Evolutionary conservation across 371 early-diverging fungal genomes (phyloP).

Genomic region (Rhizopus arrhizus): DNA sequence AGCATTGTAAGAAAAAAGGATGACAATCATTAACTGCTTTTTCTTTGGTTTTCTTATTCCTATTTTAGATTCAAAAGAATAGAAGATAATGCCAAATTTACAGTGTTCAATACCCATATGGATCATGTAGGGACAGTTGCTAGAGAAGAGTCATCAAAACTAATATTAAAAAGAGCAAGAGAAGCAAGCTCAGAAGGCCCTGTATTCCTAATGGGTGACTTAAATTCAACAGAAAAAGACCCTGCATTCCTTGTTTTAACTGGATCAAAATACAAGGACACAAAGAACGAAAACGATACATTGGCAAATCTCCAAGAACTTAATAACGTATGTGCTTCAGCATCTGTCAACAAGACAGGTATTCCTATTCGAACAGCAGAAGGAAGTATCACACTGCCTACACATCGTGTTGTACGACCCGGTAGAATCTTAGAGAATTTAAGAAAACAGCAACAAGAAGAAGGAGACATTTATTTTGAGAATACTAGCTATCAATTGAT

Average conservation of each 20-base stretch:
- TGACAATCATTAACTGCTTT: not conserved
- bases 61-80: conserved; percentile 30
- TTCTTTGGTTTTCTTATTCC: not conserved
- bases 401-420: conserved; percentile 45
- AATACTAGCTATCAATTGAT: conserved; percentile 41
- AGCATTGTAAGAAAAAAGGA: conserved; percentile 33
- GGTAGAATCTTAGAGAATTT: conserved; percentile 33
- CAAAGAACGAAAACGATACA: conserved; percentile 27
- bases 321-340: conserved; percentile 26
- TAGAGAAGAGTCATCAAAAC: conserved; percentile 34
- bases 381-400: conserved; percentile 39
- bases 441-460: conserved; percentile 20
- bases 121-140: conserved; percentile 38
- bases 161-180: conserved; percentile 26
- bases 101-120: conserved; percentile 42
- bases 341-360: conserved; percentile 24
- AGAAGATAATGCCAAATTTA: conserved; percentile 27
- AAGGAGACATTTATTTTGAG: conserved; percentile 21
- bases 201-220: conserved; percentile 42
- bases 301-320: conserved; percentile 30
- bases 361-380: conserved; percentile 34
- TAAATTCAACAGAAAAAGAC: conserved; percentile 44
- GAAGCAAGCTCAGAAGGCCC: conserved; percentile 12
- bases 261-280: conserved; percentile 16
- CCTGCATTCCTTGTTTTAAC: conserved; percentile 43